Evolutionary conservation across 1,284 basidiomycete species (phyloP), one percentile per base, ranked within the genome.

Genomic region (Ceratobasidium sp.): DNA sequence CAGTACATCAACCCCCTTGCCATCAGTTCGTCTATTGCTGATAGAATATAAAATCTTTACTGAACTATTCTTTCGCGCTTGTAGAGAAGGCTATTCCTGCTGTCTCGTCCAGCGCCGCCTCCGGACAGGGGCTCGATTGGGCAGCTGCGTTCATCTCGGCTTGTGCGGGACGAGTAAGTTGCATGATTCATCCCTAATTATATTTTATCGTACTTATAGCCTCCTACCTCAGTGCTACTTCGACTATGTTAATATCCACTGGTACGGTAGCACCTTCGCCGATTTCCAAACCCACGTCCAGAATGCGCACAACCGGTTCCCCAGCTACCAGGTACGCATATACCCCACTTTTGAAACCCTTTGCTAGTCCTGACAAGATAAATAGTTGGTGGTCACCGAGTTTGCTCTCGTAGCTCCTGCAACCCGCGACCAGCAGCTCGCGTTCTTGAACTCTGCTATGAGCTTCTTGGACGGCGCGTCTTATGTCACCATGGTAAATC

Each of bases 241-340:
- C 48, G 73, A 74, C 63, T 74, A 74, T 33, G 45, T 74, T 41
- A 74, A 74, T 45, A 54, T 74, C 8, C 73, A 74, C 53, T 74
- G 73, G 73, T 74, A 74, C 48, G 73, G 73, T 29, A 59, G 15
- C 41, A 57, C 51, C 17, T 74, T 74, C 27, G 36, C 73, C 1
- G 24, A 56, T 17, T 74, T 74, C 63, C 63, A 67, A 63, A 48
- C 63, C 1, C 65, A 74, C 44, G 73, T 74, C 14, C 62, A 74
- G 53, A 56, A 56, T 24, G 53, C 53, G 24, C 53, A 56, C 53
- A 56, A 27, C 53, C 53, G 53, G 31, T 56, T 29, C 24, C 22
- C 24, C 53, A 27, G 24, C 33, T 65, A 54, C 50, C 50, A 56
- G 53, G 48, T 41, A 15, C 19, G 62, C 48, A 36, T 59, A 59